Evolutionary conservation across 2,329 filamentous ascomycete species (phyloP), one percentile per base, ranked within the genome.

Genomic region (Daldinia sp.): DNA sequence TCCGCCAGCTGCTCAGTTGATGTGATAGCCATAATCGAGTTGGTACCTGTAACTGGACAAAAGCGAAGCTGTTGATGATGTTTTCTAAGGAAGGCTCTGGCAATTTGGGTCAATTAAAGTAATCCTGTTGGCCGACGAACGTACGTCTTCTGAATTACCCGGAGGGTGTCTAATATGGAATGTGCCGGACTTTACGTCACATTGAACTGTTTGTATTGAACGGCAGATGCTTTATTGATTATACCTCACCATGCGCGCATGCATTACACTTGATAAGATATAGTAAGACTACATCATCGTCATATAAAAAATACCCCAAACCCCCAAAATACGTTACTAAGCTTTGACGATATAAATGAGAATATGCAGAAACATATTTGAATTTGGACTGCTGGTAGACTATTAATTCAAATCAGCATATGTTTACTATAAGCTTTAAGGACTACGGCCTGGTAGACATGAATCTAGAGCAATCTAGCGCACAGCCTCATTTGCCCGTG

Each of bases 81-180:
- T 26, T 10, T 4, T 26, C 48, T 30, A 4, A 42, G 54, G 39
- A 67, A 60, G 39, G 64, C 46, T 59, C n/a, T 44, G 61, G 18
- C 5, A 23, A 50, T 56, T 64, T 5, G 37, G 42, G 44, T 63
- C 15, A 35, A 59, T 66, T 63, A 53, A 70, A 61, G 20, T 60
- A 66, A 12, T 28, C 30, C 60, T 61, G 57, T 63, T 60, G 23
- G 30, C 30, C 42, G 62, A 68, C 53, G 44, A 62, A 64, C 67
- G 30, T 64, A 59, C 46, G 60, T 65, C 67, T 48, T 46, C 30
- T 46, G 44, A 68, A 72, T 72, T 72, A 72, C 30, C 69, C 69
- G 69, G 69, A 70, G 64, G 61, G 39, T 58, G 37, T 48, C 51
- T 23, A 51, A 12, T 48, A 65, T 56, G 33, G 67, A 60, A 60